Evolutionary conservation across 306 rosid genomes (phyloP), one percentile per base, ranked within the genome.

Genomic region (Cicer bijugum): DNA sequence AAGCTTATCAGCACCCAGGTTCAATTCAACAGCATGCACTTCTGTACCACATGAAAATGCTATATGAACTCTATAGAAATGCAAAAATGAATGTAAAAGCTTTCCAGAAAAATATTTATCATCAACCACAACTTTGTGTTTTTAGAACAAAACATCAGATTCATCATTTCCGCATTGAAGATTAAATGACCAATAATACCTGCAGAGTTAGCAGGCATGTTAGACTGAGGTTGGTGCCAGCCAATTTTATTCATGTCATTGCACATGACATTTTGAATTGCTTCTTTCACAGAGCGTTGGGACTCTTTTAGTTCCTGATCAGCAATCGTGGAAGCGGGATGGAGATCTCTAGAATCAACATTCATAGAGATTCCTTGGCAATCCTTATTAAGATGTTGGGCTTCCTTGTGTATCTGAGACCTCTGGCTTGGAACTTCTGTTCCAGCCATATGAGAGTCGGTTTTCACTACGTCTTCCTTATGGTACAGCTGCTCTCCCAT

Each of bases 1-100:
- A 74, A 58, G 80, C 78, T 81, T 75, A 53, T 75, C 74, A 73
- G 75, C 73, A 52, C 70, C 84, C 68, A 75, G 44, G 74, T 86
- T 76, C 58, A 79, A 69, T 82, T 82, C 82, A 71, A 74, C 71
- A 74, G 33, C 33, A 23, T 23, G 33, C 33, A 23, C 33, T 23
- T 23, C 33, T 23, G 33, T 23, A 23, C 33, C 33, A 23, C 28
- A 74, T 59, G 74, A 85, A 77, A 80, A 84, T 81, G 76, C 65
- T 47, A 63, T 9, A 37, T 55, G 71, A 85, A 58, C 57, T 55
- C 75, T 12, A 52, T 73, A 77, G 8, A 82, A 76, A 77, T 12
- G 61, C 47, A 57, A 68, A 66, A 55, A 67, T 43, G 33, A 42
- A 66, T 52, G 69, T 20, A 53, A 38, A 77, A 77, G 80, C 40